Percentiles rank a stretch among this genome's conserved stretches.
phyloP scores from a whole-genome alignment of 208 protist species.

The Trypanosoma platydactyli region DNA sequence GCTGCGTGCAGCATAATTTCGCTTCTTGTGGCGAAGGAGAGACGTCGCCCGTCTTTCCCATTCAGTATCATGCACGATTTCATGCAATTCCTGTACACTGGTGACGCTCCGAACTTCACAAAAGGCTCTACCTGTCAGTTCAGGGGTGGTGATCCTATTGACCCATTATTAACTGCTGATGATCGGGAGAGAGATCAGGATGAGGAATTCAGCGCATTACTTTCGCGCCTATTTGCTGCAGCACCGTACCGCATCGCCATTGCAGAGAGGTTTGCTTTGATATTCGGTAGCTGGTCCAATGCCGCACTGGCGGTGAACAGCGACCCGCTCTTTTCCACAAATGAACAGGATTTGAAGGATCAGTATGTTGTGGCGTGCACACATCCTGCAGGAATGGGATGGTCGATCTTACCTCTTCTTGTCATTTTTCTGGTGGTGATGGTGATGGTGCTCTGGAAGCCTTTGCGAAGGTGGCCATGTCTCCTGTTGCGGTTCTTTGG shows the following conservation, averaged over 20 bases:
- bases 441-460: neutral
- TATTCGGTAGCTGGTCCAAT: slow-evolving; percentile 3
- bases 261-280: slow-evolving; percentile 8
- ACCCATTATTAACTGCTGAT: neutral
- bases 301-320: neutral
- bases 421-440: neutral
- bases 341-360: slow-evolving; percentile 4
- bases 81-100: slow-evolving; percentile 25
- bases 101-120: slow-evolving; percentile 13
- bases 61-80: slow-evolving; percentile 24
- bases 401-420: neutral
- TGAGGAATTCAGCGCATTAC: neutral
- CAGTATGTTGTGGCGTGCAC: neutral
- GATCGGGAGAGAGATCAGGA: neutral
- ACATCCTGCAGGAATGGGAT: neutral
- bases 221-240: slow-evolving; percentile 7
- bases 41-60: slow-evolving; percentile 9
- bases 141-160: neutral
- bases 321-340: neutral
- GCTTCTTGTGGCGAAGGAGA: slow-evolving; percentile 14
- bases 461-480: too few species aligned
- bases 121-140: slow-evolving; percentile 3
- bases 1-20: neutral
- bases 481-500: too few species aligned
- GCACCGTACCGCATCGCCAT: slow-evolving; percentile 21